phyloP scores from a whole-genome alignment of 257 asterid genomes.

The Solanum phureja region DNA sequence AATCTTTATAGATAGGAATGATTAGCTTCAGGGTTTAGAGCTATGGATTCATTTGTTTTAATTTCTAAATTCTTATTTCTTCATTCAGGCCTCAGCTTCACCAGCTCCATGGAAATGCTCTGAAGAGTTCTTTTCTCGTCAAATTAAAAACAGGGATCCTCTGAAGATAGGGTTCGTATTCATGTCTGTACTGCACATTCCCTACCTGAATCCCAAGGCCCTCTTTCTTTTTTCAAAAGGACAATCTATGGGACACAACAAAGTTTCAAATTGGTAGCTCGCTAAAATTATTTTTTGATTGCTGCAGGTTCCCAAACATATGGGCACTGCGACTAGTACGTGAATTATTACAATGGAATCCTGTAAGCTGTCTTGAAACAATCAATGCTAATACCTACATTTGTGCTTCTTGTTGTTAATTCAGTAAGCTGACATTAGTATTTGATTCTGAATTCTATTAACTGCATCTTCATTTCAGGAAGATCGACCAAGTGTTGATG shows the following conservation, averaged over 20 bases:
- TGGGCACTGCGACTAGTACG: constrained; percentile 84
- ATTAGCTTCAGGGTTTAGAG: background rate
- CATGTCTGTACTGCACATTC: constrained; percentile 1
- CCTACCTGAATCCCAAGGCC: background rate
- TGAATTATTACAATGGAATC: constrained; percentile 77
- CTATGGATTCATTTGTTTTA: background rate
- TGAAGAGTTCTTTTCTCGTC: constrained; percentile 74
- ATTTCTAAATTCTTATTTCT: background rate
- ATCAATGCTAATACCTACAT: background rate
- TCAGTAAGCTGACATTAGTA: background rate
- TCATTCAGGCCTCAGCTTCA: constrained; percentile 55
- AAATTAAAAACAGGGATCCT: constrained; percentile 80
- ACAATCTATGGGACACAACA: background rate
- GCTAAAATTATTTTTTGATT: background rate
- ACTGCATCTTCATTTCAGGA: constrained; percentile 34
- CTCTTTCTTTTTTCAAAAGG: background rate
- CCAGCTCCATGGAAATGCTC: constrained; percentile 99
- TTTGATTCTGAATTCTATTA: background rate
- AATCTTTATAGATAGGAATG: background rate
- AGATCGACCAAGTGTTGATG: constrained; percentile 75
- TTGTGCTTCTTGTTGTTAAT: background rate
- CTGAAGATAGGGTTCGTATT: constrained; percentile 74
- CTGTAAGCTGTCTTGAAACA: constrained; percentile 49
- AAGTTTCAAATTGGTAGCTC: background rate
- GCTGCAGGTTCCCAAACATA: constrained; percentile 68